Evolutionary conservation across 805 yeast species (phyloP), one percentile per base, ranked within the genome.

Genomic region (Yarrowia sp.): DNA sequence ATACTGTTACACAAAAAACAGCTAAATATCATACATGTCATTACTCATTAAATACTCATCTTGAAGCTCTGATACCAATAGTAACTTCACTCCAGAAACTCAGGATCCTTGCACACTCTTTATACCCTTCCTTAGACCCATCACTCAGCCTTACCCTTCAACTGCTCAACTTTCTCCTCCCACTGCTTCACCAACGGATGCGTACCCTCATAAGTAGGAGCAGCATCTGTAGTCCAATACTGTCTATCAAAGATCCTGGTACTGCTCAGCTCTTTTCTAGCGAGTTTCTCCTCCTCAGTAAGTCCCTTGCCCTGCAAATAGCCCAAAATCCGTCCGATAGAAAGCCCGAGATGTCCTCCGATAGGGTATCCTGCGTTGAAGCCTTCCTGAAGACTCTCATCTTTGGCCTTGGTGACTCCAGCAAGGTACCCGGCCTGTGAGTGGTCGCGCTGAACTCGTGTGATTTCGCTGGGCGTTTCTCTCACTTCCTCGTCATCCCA

Each of bases 381-480:
- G 0, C 97, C 97, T 11, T 77, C 71, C 72, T 92, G 98, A 28
- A 91, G 76, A 44, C 87, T 83, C 8, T 75, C 74, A 68, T 89
- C 96, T 70, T 90, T 87, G 4, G 90, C 84, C 14, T 74, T 75
- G 1, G 90, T 79, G 6, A 92, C 71, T 0, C 98, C 98, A 67
- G 88, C 96, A 4, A 90, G 75, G 69, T 90, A 92, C 0, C 98
- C 98, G 67, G 87, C 87, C 68, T 89, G 89, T 8, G 79, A 80
- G 72, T 92, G 97, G 9, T 79, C 81, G 35, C 92, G 77, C 31
- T 69, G 69, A 1, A 78, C 68, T 11, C 64, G 64, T 3, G 64
- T 58, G 41, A 58, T 35, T 11, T 58, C 64, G 18, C 43, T 58
- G 33, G 64, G 64, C n/a, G 61, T 15, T 41, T 55, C 61, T 11